A percentile compares a stretch with the other conserved stretches of the same genome.
phyloP scores from a whole-genome alignment of 192 early-diverging fungal genomes.

The Backusella mclennaniae region DNA sequence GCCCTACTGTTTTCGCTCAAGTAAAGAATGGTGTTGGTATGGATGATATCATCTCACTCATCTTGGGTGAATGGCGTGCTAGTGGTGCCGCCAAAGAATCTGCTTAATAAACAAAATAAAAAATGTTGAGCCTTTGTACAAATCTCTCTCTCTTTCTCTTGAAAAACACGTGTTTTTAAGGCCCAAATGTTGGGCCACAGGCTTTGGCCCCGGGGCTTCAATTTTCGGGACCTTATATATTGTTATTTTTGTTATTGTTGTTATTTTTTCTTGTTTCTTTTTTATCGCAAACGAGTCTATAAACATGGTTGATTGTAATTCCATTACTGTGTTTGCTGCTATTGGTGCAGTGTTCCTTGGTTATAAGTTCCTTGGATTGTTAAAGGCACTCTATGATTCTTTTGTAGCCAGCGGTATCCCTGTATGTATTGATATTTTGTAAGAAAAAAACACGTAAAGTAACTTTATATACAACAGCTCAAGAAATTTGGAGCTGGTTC shows the following conservation, averaged over 20 bases:
- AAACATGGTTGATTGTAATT: slow-evolving; percentile 6
- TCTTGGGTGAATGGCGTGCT: slow-evolving; percentile 61
- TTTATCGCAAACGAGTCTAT: not conserved
- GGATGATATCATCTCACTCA: slow-evolving; percentile 74
- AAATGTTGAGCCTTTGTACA: not conserved
- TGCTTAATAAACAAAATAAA: not conserved
- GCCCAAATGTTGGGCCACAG: slow-evolving; percentile 7
- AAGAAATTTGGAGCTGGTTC: slow-evolving; percentile 53
- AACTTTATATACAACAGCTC: slow-evolving; percentile 31
- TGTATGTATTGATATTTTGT: slow-evolving; percentile 1
- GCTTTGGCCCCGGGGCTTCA: not conserved
- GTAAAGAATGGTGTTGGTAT: slow-evolving; percentile 89
- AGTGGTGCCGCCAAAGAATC: slow-evolving; percentile 43
- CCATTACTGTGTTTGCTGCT: slow-evolving; percentile 28
- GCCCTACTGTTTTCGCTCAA: slow-evolving; percentile 90
- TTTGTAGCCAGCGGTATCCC: slow-evolving; percentile 24
- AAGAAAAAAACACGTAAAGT: not conserved
- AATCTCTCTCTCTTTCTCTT: not conserved
- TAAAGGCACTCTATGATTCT: slow-evolving; percentile 28
- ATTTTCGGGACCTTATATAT: not conserved
- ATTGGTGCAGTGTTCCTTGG: slow-evolving; percentile 36
- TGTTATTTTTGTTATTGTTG: not conserved
- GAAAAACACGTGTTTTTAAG: not conserved
- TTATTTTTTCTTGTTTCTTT: slow-evolving; percentile 1
- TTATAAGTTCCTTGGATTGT: slow-evolving; percentile 35